Evolutionary conservation across 305 asterid genomes (phyloP), one percentile per base, ranked within the genome.

Genomic region (Rubia occidens): DNA sequence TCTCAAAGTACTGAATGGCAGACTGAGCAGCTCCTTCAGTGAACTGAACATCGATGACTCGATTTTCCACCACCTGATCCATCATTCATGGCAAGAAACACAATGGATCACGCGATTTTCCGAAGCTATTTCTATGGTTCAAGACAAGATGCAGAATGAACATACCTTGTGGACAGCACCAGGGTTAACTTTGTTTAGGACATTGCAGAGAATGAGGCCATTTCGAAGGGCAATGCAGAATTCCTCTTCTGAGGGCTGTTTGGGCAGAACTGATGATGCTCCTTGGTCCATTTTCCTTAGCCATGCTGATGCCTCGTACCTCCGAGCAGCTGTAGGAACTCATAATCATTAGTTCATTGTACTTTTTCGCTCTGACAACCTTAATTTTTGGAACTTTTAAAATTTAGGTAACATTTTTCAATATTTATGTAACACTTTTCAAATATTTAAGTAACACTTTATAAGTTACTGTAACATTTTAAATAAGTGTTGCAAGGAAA

Each of bases 131-230:
- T 32, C 35, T 3, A 32, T 32, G 35, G 4, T 51, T 17, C 10
- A 51, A 1, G 58, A 51, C 21, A 51, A 51, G 56, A 51, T 51
- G n/a, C n/a, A 51, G n/a, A 13, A 47, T 47, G 18, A 47, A 47
- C 15, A 47, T 13, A 89, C 96, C 93, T 88, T 92, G 88, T 75
- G 88, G 78, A 89, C 89, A 17, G 96, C 96, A 0, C 96, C 90
- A 32, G 98, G 96, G 72, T 89, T 85, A 83, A 92, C 89, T 85
- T 87, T 92, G 93, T 92, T 92, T 86, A 92, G 96, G 69, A 92
- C 96, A 43, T 92, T 92, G 93, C 98, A 92, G 35, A 89, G 95
- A 67, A 92, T 83, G 71, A 88, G 95, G 56, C 96, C 96, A 74
- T 92, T 89, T 82, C 96, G 95, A 63, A 92, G 95, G 6, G 93